Evolutionary conservation across 1,284 basidiomycete species (phyloP).

Genomic region (Pseudozyma thailandica): DNA sequence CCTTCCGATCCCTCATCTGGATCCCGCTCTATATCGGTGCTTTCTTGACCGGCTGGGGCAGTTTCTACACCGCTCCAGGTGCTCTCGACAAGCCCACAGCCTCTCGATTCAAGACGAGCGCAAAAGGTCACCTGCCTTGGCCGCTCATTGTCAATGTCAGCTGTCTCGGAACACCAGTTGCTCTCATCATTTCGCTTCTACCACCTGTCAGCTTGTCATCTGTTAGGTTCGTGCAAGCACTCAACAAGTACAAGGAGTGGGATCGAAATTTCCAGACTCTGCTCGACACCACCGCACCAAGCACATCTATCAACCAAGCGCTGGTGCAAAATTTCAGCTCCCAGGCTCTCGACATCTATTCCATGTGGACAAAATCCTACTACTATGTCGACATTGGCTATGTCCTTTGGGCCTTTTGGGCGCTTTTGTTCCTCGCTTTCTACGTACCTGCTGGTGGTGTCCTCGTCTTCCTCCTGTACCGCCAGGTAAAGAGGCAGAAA

Average conservation of each 20-base stretch:
- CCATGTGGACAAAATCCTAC: slow-evolving; percentile 26
- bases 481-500: slow-evolving; percentile 44
- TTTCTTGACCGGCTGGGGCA: slow-evolving; percentile 56
- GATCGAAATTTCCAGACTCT: slow-evolving; percentile 4
- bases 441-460: slow-evolving; percentile 59
- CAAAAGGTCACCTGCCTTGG: slow-evolving; percentile 34
- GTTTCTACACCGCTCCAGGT: slow-evolving; percentile 58
- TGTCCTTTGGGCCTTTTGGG: slow-evolving; percentile 54
- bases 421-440: slow-evolving; percentile 49
- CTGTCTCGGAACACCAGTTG: slow-evolving; percentile 52
- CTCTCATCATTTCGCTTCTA: slow-evolving; percentile 35
- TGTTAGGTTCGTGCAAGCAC: slow-evolving; percentile 15
- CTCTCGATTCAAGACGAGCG: slow-evolving; percentile 22
- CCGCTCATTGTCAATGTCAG: slow-evolving; percentile 52
- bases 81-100: slow-evolving; percentile 52
- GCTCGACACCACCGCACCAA: slow-evolving; percentile 3
- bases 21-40: slow-evolving; percentile 50
- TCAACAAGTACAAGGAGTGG: slow-evolving; percentile 30
- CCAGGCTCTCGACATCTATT: slow-evolving; percentile 37
- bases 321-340: slow-evolving; percentile 7
- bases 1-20: slow-evolving; percentile 30
- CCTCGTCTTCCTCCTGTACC: slow-evolving; percentile 40
- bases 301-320: slow-evolving; percentile 9
- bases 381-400: slow-evolving; percentile 46
- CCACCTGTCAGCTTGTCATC: slow-evolving; percentile 29